Evolutionary conservation across 768 basidiomycete species (phyloP).

Genomic region (Lyophyllum atratum): DNA sequence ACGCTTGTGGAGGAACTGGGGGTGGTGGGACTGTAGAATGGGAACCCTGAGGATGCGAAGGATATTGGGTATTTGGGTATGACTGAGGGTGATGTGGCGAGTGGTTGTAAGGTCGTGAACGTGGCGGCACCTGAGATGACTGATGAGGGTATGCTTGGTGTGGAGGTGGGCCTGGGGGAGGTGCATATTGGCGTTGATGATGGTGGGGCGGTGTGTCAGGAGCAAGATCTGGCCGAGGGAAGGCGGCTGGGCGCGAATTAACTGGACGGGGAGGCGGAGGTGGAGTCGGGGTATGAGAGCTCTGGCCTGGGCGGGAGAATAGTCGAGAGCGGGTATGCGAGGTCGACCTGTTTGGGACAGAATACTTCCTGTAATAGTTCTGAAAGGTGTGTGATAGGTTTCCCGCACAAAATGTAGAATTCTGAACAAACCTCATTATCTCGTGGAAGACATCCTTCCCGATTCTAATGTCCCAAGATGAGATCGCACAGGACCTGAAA

Average conservation of each 20-base stretch:
- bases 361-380: constrained; percentile 63
- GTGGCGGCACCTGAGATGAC: constrained; percentile 21
- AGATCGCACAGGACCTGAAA: background rate
- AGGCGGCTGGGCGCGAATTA: constrained; percentile 32
- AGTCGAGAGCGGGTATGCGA: constrained; percentile 39
- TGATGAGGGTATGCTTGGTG: constrained; percentile 17
- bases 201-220: constrained; percentile 40
- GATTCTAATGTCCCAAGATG: constrained; percentile 36
- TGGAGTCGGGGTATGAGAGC: constrained; percentile 24
- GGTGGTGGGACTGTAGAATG: constrained; percentile 2
- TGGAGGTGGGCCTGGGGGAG: constrained; percentile 23
- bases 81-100: constrained; percentile 15
- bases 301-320: constrained; percentile 48
- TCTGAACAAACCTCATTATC: constrained; percentile 53
- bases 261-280: constrained; percentile 32
- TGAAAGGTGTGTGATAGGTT: constrained; percentile 20
- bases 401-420: background rate
- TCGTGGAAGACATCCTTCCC: constrained; percentile 61
- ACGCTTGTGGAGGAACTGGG: constrained; percentile 7
- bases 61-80: constrained; percentile 20
- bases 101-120: constrained; percentile 9
- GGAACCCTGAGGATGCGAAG: constrained; percentile 12
- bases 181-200: constrained; percentile 21
- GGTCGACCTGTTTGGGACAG: constrained; percentile 52
- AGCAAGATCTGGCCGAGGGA: constrained; percentile 67